Conservation (phyloP, 2,329 filamentous ascomycete species). For the Arthrobotrys sphaeroides region DNA sequence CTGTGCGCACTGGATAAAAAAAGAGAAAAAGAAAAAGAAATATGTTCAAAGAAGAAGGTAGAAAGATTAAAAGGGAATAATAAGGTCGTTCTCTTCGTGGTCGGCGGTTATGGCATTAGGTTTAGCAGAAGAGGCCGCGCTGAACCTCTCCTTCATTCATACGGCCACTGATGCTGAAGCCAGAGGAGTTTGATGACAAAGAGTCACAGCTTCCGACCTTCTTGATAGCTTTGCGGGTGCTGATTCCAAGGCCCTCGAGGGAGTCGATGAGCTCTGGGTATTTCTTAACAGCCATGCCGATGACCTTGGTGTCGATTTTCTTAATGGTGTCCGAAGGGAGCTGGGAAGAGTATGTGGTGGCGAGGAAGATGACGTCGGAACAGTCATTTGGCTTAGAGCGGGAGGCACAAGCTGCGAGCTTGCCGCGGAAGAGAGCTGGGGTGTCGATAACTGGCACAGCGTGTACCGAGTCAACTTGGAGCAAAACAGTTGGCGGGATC, state of each 20-base stretch:
- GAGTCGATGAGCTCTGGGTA: conserved; percentile 57
- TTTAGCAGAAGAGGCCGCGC: conserved; percentile 53
- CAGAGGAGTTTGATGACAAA: conserved; percentile 50
- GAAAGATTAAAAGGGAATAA: conserved; percentile 19
- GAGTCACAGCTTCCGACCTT: conserved; percentile 52
- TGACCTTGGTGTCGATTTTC: conserved; percentile 57
- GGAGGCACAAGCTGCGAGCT: conserved; percentile 57
- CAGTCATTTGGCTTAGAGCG: conserved; percentile 57
- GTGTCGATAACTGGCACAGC: conserved; percentile 56
- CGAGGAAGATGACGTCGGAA: conserved; percentile 56
- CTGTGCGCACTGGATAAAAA: conserved; percentile 26
- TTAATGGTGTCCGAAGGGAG: conserved; percentile 53
- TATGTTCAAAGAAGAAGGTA: conserved; percentile 42
- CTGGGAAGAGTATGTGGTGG: conserved; percentile 55
- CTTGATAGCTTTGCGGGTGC: conserved; percentile 54
- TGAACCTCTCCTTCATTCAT: conserved; percentile 54
- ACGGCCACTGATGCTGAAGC: conserved; percentile 51
- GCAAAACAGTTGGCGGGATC: conserved; percentile 52
- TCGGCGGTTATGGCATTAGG: neutral
- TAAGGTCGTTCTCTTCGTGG: conserved; percentile 15
- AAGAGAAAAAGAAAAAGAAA: conserved; percentile 9
- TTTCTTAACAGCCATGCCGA: conserved; percentile 56
- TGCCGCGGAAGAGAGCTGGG: conserved; percentile 57
- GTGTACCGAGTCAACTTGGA: conserved; percentile 52
- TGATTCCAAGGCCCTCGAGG: conserved; percentile 56